Evolutionary conservation across 2,329 filamentous ascomycete genomes (phyloP).

Genomic region (Fusarium pseudograminearum): DNA sequence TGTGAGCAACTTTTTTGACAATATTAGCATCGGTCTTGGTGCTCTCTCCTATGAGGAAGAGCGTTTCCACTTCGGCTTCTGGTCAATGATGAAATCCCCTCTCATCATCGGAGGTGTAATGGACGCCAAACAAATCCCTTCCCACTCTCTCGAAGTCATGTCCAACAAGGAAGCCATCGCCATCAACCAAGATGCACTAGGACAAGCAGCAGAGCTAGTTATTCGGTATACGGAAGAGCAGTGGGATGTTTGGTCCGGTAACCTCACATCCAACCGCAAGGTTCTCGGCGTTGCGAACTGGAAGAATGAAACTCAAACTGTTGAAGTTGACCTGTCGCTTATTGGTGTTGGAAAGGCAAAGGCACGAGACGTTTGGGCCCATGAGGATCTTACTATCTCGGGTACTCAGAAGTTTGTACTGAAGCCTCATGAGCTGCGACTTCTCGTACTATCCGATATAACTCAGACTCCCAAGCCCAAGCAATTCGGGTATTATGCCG

Average conservation of each 20-base stretch:
- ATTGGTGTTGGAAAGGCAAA: constrained; percentile 56
- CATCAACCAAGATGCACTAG: constrained; percentile 68
- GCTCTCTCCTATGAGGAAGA: constrained; percentile 61
- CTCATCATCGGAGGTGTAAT: constrained; percentile 61
- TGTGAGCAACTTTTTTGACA: no score
- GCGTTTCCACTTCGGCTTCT: constrained; percentile 64
- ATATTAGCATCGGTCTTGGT: constrained; percentile 58
- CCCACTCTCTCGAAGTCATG: constrained; percentile 57
- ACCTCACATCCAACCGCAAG: constrained; percentile 57
- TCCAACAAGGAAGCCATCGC: constrained; percentile 66
- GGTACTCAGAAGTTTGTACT: constrained; percentile 52
- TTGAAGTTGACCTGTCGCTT: constrained; percentile 57
- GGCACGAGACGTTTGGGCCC: constrained; percentile 57
- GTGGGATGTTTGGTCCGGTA: constrained; percentile 65
- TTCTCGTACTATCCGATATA: constrained; percentile 55
- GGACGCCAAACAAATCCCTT: constrained; percentile 53
- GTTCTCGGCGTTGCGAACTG: constrained; percentile 64
- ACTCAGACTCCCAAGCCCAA: constrained; percentile 37
- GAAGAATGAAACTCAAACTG: constrained; percentile 57
- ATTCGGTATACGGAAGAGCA: constrained; percentile 61
- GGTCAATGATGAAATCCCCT: constrained; percentile 65
- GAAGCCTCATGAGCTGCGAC: constrained; percentile 55
- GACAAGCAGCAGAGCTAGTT: constrained; percentile 62
- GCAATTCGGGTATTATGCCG: constrained; percentile 56
- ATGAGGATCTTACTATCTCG: constrained; percentile 50